phyloP scores from a whole-genome alignment of 768 basidiomycete genomes.

The Naematelia encephala region DNA sequence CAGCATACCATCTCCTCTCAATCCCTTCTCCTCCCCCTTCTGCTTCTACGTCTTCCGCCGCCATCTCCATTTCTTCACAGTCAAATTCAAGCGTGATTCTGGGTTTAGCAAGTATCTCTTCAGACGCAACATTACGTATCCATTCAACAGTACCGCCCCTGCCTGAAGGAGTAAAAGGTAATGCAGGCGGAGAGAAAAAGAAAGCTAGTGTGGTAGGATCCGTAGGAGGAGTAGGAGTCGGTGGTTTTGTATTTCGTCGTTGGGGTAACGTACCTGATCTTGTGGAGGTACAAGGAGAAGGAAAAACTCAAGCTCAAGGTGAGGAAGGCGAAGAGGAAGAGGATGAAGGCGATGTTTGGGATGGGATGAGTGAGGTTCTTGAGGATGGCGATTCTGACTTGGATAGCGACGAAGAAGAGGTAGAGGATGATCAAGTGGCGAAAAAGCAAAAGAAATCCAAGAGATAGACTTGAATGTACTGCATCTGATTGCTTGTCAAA shows the following conservation, averaged over 20 bases:
- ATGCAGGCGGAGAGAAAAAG: conserved; percentile 12
- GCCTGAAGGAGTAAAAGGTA: conserved; percentile 15
- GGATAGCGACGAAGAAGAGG: conserved; percentile 19
- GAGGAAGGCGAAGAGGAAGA: conserved; percentile 24
- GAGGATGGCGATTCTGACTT: conserved; percentile 20
- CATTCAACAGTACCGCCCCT: conserved; percentile 25
- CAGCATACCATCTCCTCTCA: conserved; percentile 38
- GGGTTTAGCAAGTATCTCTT: conserved; percentile 15
- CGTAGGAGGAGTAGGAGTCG: conserved; percentile 35
- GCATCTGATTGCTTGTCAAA: no score
- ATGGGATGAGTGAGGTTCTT: conserved; percentile 25
- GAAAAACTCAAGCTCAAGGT: conserved; percentile 13
- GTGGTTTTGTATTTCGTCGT: conserved; percentile 28
- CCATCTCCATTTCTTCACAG: conserved; percentile 9
- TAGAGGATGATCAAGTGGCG: conserved; percentile 2
- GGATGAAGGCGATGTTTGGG: conserved; percentile 26
- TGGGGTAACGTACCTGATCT: conserved; percentile 13
- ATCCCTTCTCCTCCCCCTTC: conserved; percentile 21
- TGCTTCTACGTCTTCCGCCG: conserved; percentile 13
- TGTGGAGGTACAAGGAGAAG: conserved; percentile 6
- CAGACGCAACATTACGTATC: conserved; percentile 28
- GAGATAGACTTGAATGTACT: no score
- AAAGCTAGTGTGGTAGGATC: conserved; percentile 28
- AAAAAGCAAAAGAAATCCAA: background rate
- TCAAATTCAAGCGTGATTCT: background rate